A percentile compares a stretch with the other conserved stretches of the same genome.
phyloP scores from a whole-genome alignment of 129 eudicot species.

The Artemisia annua region DNA sequence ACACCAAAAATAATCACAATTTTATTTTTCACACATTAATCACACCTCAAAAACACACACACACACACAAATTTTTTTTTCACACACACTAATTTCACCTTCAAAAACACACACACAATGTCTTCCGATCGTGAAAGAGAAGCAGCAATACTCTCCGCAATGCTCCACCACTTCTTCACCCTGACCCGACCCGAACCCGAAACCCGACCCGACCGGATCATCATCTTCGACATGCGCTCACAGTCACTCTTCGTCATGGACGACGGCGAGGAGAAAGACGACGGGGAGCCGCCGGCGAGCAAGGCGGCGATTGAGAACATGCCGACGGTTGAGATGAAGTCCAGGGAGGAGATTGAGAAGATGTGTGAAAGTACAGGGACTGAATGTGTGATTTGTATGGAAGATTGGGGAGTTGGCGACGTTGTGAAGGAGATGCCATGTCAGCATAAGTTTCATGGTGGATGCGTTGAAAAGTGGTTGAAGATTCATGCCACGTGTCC shows the following conservation, averaged over 20 bases:
- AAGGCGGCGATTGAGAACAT: slow-evolving; percentile 56
- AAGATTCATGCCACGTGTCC: slow-evolving; percentile 69
- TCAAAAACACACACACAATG: slow-evolving; percentile 28
- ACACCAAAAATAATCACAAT: too few relatives aligned
- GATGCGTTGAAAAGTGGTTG: slow-evolving; percentile 71
- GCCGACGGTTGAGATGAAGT: slow-evolving; percentile 33
- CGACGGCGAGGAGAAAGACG: slow-evolving; percentile 27
- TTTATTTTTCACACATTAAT: neutral
- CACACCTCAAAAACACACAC: neutral
- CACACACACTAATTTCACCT: neutral
- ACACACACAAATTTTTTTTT: neutral
- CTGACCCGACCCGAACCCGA: neutral
- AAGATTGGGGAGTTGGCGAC: slow-evolving; percentile 55
- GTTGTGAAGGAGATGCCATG: slow-evolving; percentile 65
- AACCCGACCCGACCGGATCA: slow-evolving; percentile 43
- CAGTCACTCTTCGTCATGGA: slow-evolving; percentile 60
- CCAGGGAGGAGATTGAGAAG: slow-evolving; percentile 17
- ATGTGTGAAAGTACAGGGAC: slow-evolving; percentile 22
- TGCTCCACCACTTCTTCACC: slow-evolving; percentile 34
- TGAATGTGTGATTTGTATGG: slow-evolving; percentile 72
- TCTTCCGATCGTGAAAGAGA: slow-evolving; percentile 22
- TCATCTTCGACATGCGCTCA: slow-evolving; percentile 52
- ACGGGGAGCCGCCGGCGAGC: slow-evolving; percentile 67
- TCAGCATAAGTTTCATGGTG: slow-evolving; percentile 69
- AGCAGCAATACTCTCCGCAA: slow-evolving; percentile 16